phyloP scores from a whole-genome alignment of 768 basidiomycete species.

The Lyophyllum semitale region DNA sequence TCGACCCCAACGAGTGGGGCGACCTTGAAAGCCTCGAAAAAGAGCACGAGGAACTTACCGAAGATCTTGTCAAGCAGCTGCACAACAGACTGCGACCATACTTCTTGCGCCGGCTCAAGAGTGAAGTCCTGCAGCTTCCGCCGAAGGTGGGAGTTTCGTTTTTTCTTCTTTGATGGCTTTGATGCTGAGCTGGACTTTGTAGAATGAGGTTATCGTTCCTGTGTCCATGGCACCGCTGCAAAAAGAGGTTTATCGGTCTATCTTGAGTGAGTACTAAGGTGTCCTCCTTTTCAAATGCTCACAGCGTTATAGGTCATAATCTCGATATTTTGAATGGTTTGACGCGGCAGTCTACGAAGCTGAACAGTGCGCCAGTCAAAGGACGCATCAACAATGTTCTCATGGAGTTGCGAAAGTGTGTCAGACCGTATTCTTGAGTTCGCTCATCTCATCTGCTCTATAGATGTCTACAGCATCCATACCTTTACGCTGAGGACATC shows the following conservation, averaged over 20 bases:
- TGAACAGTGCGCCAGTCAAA: constrained; percentile 39
- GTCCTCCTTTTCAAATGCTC: constrained; percentile 8
- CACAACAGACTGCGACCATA: constrained; percentile 83
- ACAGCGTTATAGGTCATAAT: constrained; percentile 59
- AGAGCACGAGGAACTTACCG: constrained; percentile 75
- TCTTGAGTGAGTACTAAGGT: constrained; percentile 58
- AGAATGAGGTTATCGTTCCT: constrained; percentile 93
- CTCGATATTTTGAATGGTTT: constrained; percentile 64
- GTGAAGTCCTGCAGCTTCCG: constrained; percentile 89
- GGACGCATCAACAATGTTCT: constrained; percentile 77
- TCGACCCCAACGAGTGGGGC: constrained; percentile 75
- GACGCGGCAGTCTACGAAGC: constrained; percentile 41
- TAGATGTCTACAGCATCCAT: constrained; percentile 91
- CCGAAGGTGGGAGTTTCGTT: constrained; percentile 62
- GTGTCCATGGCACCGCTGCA: constrained; percentile 87
- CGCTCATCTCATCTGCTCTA: constrained; percentile 1
- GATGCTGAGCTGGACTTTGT: background rate
- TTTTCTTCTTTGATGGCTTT: background rate
- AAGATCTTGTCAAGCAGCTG: constrained; percentile 78
- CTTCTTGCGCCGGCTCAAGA: constrained; percentile 92
- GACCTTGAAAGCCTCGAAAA: constrained; percentile 75
- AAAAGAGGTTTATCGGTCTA: constrained; percentile 84
- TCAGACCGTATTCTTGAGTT: constrained; percentile 4
- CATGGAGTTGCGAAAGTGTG: constrained; percentile 87
- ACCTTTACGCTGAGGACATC: constrained; percentile 77